These are phyloP conservation scores for Botrytis fragariae DNA, from an alignment of 2,329 filamentous ascomycete species.

Conservation along the genomic window DNA sequence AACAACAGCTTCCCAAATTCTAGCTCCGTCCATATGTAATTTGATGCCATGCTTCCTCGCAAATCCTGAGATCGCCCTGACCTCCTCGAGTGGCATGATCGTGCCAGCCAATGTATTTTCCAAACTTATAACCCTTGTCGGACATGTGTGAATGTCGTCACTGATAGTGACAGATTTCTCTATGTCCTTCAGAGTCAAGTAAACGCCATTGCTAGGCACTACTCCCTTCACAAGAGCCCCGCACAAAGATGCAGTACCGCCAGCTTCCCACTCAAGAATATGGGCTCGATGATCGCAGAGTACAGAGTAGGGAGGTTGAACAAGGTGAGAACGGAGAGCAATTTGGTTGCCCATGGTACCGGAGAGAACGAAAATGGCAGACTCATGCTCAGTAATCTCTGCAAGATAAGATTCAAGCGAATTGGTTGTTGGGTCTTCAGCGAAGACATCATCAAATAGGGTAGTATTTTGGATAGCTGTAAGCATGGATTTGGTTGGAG, in stretches of 20 bases:
- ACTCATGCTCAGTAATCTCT: slow-evolving; percentile 69
- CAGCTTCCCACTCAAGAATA: slow-evolving; percentile 66
- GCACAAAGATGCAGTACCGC: slow-evolving; percentile 64
- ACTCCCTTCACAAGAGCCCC: slow-evolving; percentile 69
- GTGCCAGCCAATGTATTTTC: slow-evolving; percentile 84
- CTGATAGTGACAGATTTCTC: slow-evolving; percentile 60
- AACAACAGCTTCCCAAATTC: slow-evolving; percentile 78
- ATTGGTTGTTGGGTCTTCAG: slow-evolving; percentile 75
- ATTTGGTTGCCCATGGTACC: slow-evolving; percentile 96
- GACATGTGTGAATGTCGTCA: slow-evolving; percentile 73
- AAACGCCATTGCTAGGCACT: slow-evolving; percentile 64
- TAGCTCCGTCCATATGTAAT: slow-evolving; percentile 76
- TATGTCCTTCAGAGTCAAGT: slow-evolving; percentile 63
- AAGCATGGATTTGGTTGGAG: slow-evolving; percentile 78
- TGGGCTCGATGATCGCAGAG: slow-evolving; percentile 78
- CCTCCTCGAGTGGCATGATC: slow-evolving; percentile 73
- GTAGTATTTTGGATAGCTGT: slow-evolving; percentile 71
- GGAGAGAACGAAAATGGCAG: slow-evolving; percentile 76
- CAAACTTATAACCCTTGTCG: slow-evolving; percentile 76
- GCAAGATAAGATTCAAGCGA: slow-evolving; percentile 74
- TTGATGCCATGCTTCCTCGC: slow-evolving; percentile 62
- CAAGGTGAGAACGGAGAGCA: slow-evolving; percentile 72
- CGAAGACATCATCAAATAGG: slow-evolving; percentile 79
- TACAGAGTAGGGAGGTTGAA: slow-evolving; percentile 75
- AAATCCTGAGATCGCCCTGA: slow-evolving; percentile 66